These are phyloP conservation scores for Cryptococcus sp. DNA, from an alignment of 1,284 basidiomycete genomes.

Conservation along the genomic window DNA sequence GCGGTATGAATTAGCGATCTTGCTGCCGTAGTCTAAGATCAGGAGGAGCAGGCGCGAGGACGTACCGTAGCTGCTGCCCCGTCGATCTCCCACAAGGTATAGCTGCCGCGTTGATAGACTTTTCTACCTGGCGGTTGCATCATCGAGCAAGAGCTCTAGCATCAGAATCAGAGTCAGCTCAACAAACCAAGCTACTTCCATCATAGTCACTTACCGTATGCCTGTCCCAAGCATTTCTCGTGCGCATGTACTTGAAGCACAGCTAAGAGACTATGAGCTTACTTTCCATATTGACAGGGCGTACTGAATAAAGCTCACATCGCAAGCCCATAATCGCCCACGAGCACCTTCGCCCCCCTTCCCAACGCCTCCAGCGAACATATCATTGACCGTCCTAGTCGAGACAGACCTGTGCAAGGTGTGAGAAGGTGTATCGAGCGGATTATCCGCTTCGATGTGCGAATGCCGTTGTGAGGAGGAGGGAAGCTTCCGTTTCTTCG, in stretches of 20 bases:
- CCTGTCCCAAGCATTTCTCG: constrained; percentile 68
- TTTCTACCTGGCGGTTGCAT: constrained; percentile 82
- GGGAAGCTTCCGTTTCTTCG: constrained; percentile 11
- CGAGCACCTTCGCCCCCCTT: constrained; percentile 55
- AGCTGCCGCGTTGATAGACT: constrained; percentile 87
- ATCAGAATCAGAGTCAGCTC: neutral
- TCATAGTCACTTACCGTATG: constrained; percentile 64
- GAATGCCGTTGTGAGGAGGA: neutral
- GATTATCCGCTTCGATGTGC: neutral
- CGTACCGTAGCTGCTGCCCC: constrained; percentile 78
- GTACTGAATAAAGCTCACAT: no score
- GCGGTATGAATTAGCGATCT: neutral
- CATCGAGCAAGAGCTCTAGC: constrained; percentile 69
- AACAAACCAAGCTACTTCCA: neutral
- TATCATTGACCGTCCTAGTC: constrained; percentile 63
- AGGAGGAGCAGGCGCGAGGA: neutral
- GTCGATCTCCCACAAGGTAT: constrained; percentile 94
- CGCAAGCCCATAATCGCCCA: constrained; percentile 52
- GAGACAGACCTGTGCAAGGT: neutral
- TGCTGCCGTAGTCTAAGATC: constrained; percentile 11
- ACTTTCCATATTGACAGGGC: no score
- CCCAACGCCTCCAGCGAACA: constrained; percentile 65
- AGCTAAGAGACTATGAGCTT: constrained; percentile 47
- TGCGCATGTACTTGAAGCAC: constrained; percentile 96
- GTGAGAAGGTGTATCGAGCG: neutral